Base-by-base conservation (phyloP, 208 protist species). In the Trypanosoma theileri region DNA sequence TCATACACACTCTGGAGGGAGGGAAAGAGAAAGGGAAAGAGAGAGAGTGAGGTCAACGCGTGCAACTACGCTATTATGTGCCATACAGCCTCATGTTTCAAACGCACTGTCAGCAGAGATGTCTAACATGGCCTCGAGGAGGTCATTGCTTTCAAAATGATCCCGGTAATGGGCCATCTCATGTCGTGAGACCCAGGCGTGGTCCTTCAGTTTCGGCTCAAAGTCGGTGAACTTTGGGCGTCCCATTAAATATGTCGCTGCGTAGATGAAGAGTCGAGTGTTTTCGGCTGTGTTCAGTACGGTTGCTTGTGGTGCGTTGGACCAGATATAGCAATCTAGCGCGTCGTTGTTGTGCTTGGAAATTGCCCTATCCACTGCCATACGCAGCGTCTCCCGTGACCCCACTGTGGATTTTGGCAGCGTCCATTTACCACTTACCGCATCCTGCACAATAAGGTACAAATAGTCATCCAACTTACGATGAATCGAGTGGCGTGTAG, bases 401-500 rank as follows among this genome's bases (percentile, higher is more conserved):
- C 51, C 57, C 4, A 80, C 74, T 31, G 51, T 48, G 9, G 86
- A 83, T 14, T 75, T 66, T 26, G 89, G 89, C 35, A 95, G 73
- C 21, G 82, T 86, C 86, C 89, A 95, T 70, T 80, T 86, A n/a
- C 82, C 76, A 10, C 46, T 73, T 8, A 52, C 71, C 53, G 48
- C 72, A 24, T 92, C 81, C 54, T 79, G 76, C 8, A 92, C 73
- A 24, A 95, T 82, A 16, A 95, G 71, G 63, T 92, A 92, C 16
- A 95, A 77, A 61, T 83, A 91, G 65, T 95, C 89, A 22, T 92
- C 89, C 10, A 95, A 76, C 56, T 79, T 83, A 45, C 89, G 86
- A 21, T 91, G 77, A 16, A 95, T 73, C 9, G 84, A 87, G 73
- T 91, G 86, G 24, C 86, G 81, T 17, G 42, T 50, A 7, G 86